phyloP scores from a whole-genome alignment of 2,329 filamentous ascomycete genomes.

The Fusarium anguioides region DNA sequence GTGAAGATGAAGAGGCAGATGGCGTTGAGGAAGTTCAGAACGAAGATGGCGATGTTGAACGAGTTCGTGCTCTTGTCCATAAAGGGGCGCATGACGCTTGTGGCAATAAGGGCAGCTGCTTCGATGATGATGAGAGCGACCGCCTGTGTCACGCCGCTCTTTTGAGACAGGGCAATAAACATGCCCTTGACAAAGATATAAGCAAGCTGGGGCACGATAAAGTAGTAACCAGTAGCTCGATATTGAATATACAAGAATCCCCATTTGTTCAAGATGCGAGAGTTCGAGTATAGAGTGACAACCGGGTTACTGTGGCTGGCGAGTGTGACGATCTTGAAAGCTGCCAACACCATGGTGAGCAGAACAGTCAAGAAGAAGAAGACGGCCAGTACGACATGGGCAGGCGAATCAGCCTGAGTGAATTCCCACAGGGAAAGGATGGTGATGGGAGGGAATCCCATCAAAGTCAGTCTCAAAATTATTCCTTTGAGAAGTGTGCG shows the following conservation, averaged over 20 bases:
- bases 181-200: constrained; percentile 88
- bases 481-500: constrained; percentile 91
- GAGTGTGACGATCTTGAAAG: constrained; percentile 89
- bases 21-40: constrained; percentile 89
- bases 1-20: constrained; percentile 92
- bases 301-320: constrained; percentile 96
- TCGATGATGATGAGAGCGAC: constrained; percentile 87
- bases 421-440: constrained; percentile 95
- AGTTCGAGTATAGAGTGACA: constrained; percentile 95
- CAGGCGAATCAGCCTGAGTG: constrained; percentile 84
- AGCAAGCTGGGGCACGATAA: constrained; percentile 80
- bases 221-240: constrained; percentile 95
- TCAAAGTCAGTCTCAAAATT: constrained; percentile 86
- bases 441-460: constrained; percentile 90
- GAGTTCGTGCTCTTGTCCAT: constrained; percentile 99
- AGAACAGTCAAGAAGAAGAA: constrained; percentile 88
- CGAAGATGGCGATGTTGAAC: constrained; percentile 93
- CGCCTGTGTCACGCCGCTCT: constrained; percentile 78
- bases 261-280: constrained; percentile 93
- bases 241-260: constrained; percentile 98
- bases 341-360: constrained; percentile 81
- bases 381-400: constrained; percentile 85
- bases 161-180: constrained; percentile 86
- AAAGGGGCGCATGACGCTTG: constrained; percentile 86
- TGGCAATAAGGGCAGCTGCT: constrained; percentile 77